Evolutionary conservation across 192 early-diverging fungal genomes (phyloP).

Genomic region (Umbelopsis sp.): DNA sequence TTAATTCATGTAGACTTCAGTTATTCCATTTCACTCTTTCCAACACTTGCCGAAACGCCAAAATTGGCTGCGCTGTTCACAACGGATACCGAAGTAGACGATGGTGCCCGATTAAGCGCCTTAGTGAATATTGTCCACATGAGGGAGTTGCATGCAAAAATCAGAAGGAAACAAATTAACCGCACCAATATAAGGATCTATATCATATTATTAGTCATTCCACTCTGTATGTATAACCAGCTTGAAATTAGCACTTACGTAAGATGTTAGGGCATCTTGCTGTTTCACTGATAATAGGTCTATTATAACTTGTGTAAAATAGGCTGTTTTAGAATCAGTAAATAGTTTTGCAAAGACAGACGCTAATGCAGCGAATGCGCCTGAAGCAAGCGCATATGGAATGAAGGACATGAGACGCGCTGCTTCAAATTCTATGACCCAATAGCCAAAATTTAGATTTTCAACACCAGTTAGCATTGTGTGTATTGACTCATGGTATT

Average conservation of each 20-base stretch:
- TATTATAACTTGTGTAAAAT: constrained; percentile 6
- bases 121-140: constrained; percentile 93
- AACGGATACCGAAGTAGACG: constrained; percentile 76
- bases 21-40: background rate
- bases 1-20: background rate
- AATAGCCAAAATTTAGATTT: too few relatives aligned
- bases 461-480: too few relatives aligned
- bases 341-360: constrained; percentile 84
- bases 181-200: constrained; percentile 47
- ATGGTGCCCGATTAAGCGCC: constrained; percentile 72
- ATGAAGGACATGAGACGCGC: constrained; percentile 36
- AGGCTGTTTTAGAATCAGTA: constrained; percentile 51
- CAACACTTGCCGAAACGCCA: constrained; percentile 54
- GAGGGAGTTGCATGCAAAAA: constrained; percentile 71
- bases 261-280: background rate
- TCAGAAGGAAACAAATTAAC: constrained; percentile 52
- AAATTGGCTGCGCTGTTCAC: constrained; percentile 83
- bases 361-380: constrained; percentile 73
- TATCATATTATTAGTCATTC: background rate
- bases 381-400: constrained; percentile 58
- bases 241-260: background rate
- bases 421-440: too few relatives aligned
- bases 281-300: background rate
- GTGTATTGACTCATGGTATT: too few relatives aligned
- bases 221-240: background rate